phyloP scores from a whole-genome alignment of 345 rosid species.

The Trapa incisa region DNA sequence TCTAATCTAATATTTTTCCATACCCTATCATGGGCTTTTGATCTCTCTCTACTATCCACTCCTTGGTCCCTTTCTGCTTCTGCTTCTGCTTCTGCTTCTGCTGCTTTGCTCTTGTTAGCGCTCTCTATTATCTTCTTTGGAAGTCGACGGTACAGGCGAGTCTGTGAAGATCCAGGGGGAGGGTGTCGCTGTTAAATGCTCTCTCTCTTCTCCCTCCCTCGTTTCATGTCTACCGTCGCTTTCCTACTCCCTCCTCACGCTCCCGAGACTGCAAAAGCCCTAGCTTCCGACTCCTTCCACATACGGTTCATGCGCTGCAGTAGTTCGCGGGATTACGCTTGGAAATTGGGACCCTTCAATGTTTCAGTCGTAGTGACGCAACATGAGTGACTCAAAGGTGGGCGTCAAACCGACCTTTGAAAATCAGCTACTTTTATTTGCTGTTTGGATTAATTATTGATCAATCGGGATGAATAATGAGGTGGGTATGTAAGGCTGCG shows the following conservation, averaged over 20 bases:
- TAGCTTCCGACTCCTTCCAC: slow-evolving; percentile 22
- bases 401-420: neutral
- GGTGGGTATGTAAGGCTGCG: neutral
- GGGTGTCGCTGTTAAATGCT: slow-evolving; percentile 37
- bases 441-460: too few species aligned
- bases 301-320: slow-evolving; percentile 7
- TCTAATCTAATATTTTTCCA: too few species aligned
- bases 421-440: neutral
- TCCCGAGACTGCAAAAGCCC: slow-evolving; percentile 43
- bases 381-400: slow-evolving; percentile 75
- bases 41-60: too few species aligned
- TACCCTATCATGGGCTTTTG: too few species aligned
- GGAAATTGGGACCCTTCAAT: neutral
- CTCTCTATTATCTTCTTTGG: neutral
- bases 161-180: slow-evolving; percentile 24
- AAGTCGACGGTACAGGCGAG: slow-evolving; percentile 16
- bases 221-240: slow-evolving; percentile 78
- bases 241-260: slow-evolving; percentile 20
- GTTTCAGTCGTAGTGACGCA: neutral
- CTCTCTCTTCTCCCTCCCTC: slow-evolving; percentile 21
- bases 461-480: neutral
- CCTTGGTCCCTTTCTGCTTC: too few species aligned
- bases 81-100: neutral
- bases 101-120: neutral
- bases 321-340: neutral